Evolutionary conservation across 2,329 filamentous ascomycete genomes (phyloP).

Genomic region (Niveomyces coronatus): DNA sequence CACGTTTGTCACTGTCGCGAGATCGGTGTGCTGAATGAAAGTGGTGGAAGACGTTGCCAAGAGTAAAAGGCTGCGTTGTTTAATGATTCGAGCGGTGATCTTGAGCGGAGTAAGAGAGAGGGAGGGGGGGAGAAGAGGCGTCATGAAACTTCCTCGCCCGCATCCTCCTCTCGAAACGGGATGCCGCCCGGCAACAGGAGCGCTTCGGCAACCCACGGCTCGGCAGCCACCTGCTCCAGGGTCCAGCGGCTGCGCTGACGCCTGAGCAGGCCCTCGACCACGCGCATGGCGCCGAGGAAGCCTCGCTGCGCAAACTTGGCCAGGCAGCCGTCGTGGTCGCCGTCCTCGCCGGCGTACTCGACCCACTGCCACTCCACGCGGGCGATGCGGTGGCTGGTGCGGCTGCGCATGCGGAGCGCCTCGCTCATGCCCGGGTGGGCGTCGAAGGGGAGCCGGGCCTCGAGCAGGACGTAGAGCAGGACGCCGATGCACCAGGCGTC

Average conservation of each 20-base stretch:
- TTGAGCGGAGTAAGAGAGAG: too few species aligned
- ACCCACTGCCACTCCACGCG: constrained; percentile 94
- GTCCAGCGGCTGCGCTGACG: constrained; percentile 70
- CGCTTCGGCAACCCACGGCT: constrained; percentile 67
- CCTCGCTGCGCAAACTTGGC: constrained; percentile 52
- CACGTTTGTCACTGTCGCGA: too few species aligned
- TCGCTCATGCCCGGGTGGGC: constrained; percentile 73
- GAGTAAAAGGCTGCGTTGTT: too few species aligned
- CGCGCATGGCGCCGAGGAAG: constrained; percentile 64
- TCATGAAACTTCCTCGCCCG: constrained; percentile 40
- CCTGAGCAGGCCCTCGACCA: constrained; percentile 77
- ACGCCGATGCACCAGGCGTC: constrained; percentile 96
- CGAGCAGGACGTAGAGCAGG: constrained; percentile 82
- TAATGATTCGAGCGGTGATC: too few species aligned
- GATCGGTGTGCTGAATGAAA: too few species aligned
- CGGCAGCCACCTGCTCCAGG: constrained; percentile 60
- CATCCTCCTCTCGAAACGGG: constrained; percentile 48
- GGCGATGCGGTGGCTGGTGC: constrained; percentile 89
- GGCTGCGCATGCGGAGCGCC: constrained; percentile 62
- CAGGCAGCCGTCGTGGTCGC: constrained; percentile 66
- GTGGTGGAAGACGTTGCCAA: too few species aligned
- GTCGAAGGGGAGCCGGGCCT: constrained; percentile 89
- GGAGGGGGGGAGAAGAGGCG: background rate
- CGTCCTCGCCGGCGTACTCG: constrained; percentile 71
- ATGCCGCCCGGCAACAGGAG: constrained; percentile 57